Conservation (phyloP, 228 moss, liverwort and hornwort genomes). For the Sphagnum fallax region DNA sequence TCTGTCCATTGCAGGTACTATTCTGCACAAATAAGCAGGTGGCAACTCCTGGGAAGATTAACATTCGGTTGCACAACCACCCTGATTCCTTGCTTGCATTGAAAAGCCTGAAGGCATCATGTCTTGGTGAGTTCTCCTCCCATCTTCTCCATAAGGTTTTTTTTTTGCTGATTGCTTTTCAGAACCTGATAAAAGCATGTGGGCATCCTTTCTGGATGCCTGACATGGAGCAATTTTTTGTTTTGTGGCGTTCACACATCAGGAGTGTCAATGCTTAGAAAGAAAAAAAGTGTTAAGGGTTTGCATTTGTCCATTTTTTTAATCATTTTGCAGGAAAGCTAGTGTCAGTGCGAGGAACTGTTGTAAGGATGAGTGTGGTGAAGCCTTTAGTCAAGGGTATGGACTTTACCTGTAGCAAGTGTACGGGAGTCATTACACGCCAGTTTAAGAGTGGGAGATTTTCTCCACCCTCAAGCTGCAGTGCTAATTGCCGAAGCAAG, state of each 20-base stretch:
- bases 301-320: no score
- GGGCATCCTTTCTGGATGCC: no score
- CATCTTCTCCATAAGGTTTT: no score
- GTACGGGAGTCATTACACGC: slow-evolving; percentile 58
- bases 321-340: slow-evolving; percentile 48
- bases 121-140: slow-evolving; percentile 44
- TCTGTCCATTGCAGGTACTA: slow-evolving; percentile 39
- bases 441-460: slow-evolving; percentile 79
- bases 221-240: no score
- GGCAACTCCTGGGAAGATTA: slow-evolving; percentile 54
- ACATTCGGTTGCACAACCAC: slow-evolving; percentile 77
- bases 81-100: slow-evolving; percentile 73
- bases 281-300: no score
- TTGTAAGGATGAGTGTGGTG: slow-evolving; percentile 88
- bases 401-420: slow-evolving; percentile 84
- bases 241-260: no score
- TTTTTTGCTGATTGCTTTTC: no score
- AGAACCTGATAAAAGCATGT: no score
- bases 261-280: no score
- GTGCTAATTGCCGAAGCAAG: slow-evolving; percentile 85
- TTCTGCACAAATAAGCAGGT: slow-evolving; percentile 47
- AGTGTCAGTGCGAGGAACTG: slow-evolving; percentile 90
- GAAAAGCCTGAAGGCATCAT: slow-evolving; percentile 81
- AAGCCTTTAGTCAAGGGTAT: slow-evolving; percentile 79
- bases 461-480: slow-evolving; percentile 73